Conservation (phyloP, 75 land plant species). For the Larix kaempferi region DNA sequence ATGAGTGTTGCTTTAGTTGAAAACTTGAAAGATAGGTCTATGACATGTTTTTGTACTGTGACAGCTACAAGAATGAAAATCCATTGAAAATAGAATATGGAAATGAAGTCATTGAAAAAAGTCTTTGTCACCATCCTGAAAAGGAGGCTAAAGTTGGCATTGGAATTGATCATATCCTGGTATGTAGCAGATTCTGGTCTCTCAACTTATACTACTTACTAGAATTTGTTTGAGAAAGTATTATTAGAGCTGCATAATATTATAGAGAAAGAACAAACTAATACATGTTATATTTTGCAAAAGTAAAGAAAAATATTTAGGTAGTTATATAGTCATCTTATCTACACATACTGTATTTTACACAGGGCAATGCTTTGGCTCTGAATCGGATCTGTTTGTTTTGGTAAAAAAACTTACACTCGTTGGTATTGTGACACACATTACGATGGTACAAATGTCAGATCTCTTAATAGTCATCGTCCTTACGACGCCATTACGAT, state of each 20-base stretch:
- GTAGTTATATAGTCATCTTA: no score
- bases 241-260: background rate
- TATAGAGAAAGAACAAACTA: background rate
- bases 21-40: background rate
- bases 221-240: background rate
- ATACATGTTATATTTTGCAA: background rate
- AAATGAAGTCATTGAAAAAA: constrained; percentile 17
- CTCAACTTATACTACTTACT: background rate
- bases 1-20: background rate
- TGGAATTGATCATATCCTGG: constrained; percentile 36
- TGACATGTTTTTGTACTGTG: background rate
- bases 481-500: no score
- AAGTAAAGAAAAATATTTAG: no score
- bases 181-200: background rate
- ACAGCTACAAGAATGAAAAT: constrained; percentile 13
- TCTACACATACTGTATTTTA: no score
- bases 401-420: no score
- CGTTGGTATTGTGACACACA: no score
- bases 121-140: constrained; percentile 28
- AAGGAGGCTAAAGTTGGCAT: constrained; percentile 21
- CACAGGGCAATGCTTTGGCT: no score
- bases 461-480: no score
- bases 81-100: constrained; percentile 12
- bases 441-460: no score
- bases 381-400: no score